These are phyloP conservation scores for Pouteria glomerata DNA, from an alignment of 148 eudicot genomes.

Conservation along the genomic window DNA sequence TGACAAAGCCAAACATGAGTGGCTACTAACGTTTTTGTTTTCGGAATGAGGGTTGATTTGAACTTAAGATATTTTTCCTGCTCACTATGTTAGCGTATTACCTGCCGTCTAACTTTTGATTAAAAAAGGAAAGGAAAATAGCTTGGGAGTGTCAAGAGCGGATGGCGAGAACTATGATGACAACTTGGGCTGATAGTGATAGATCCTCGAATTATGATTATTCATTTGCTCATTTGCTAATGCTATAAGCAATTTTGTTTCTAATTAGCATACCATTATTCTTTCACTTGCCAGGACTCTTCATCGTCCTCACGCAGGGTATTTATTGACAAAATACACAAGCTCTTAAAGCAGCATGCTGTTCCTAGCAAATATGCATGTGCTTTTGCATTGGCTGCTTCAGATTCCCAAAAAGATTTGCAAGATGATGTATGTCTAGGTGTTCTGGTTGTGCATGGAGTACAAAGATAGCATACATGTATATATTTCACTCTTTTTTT, in stretches of 20 bases:
- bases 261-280: not conserved
- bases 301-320: slow-evolving; percentile 41
- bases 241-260: not conserved
- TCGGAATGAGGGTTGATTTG: too few species aligned
- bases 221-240: not conserved
- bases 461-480: not conserved
- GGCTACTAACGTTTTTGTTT: too few species aligned
- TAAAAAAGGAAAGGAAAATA: too few species aligned
- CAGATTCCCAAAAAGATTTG: slow-evolving; percentile 47
- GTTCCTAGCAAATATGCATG: slow-evolving; percentile 73
- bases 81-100: too few species aligned
- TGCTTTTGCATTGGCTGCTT: slow-evolving; percentile 68
- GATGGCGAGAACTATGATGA: too few species aligned
- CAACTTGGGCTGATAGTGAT: too few species aligned
- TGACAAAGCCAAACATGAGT: too few species aligned
- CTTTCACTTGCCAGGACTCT: slow-evolving; percentile 46
- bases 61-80: too few species aligned
- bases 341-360: slow-evolving; percentile 55
- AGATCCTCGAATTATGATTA: too few species aligned
- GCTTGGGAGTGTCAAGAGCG: too few species aligned
- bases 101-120: too few species aligned
- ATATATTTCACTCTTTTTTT: slow-evolving; percentile 15
- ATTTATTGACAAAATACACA: slow-evolving; percentile 62
- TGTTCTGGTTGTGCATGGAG: slow-evolving; percentile 4
- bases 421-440: slow-evolving; percentile 47